Percentiles rank a stretch among this genome's conserved stretches.
These are phyloP conservation scores for Borealophlyctis nickersoniae DNA, from an alignment of 192 early-diverging fungal species.

Conservation along the genomic window DNA sequence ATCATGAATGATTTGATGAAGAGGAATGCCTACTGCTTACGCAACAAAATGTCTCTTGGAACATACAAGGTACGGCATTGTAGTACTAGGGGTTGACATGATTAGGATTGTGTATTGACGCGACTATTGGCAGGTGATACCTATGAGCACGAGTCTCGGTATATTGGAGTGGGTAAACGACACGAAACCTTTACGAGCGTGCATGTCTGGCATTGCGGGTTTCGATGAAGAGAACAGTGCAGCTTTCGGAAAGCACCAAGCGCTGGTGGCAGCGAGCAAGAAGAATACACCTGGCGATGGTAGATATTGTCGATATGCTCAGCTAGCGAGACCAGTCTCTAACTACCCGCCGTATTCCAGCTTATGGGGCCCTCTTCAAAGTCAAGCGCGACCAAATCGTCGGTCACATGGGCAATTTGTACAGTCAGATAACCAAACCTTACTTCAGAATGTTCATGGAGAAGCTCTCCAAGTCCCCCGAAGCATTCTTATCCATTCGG, in stretches of 20 bases:
- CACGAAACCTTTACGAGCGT: constrained; percentile 63
- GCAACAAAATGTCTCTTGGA: constrained; percentile 52
- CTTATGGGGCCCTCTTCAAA: constrained; percentile 55
- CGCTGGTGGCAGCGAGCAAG: constrained; percentile 48
- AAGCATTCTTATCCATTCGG: constrained; percentile 68
- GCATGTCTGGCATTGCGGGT: constrained; percentile 50
- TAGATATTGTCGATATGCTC: no score
- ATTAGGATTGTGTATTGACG: not conserved
- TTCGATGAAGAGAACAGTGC: constrained; percentile 40
- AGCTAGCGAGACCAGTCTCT: no score
- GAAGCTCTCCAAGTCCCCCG: constrained; percentile 63
- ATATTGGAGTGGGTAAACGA: constrained; percentile 76
- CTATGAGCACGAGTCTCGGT: constrained; percentile 56
- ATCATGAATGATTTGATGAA: constrained; percentile 73
- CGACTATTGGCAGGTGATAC: constrained; percentile 36
- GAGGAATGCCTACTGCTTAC: constrained; percentile 50
- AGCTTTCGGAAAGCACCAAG: constrained; percentile 42
- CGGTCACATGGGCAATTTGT: constrained; percentile 46
- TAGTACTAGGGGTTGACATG: not conserved
- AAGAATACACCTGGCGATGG: constrained; percentile 11
- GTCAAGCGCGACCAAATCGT: constrained; percentile 49
- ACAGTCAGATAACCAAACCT: constrained; percentile 36
- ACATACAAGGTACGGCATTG: constrained; percentile 63
- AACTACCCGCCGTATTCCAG: constrained; percentile 23
- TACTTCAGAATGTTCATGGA: constrained; percentile 54